Conservation (phyloP, 768 basidiomycete species). For the Suillus plorans region DNA sequence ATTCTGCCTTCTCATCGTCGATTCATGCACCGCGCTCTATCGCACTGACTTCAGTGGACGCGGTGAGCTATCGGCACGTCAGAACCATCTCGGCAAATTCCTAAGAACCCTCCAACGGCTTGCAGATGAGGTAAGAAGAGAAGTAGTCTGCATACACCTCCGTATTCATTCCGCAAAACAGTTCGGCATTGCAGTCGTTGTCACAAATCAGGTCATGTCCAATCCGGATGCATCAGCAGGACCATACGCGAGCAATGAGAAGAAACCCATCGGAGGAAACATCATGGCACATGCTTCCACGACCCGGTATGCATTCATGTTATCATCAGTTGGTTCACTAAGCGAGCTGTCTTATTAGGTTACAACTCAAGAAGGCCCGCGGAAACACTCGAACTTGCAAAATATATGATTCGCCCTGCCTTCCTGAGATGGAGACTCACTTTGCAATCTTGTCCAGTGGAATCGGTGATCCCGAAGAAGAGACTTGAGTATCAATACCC, state of each 20-base stretch:
- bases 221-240: conserved; percentile 92
- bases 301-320: conserved; percentile 61
- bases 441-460: conserved; percentile 92
- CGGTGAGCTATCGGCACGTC: conserved; percentile 92
- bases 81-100: conserved; percentile 96
- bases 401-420: conserved; percentile 96
- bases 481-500: conserved; percentile 40
- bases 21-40: conserved; percentile 94
- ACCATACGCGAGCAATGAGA: conserved; percentile 85
- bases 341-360: conserved; percentile 38
- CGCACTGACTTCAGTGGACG: conserved; percentile 95
- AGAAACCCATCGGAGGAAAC: conserved; percentile 99
- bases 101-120: conserved; percentile 88
- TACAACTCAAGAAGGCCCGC: conserved; percentile 90
- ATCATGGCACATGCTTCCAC: conserved; percentile 99
- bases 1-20: conserved; percentile 94
- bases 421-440: conserved; percentile 94
- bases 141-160: conserved; percentile 7
- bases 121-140: conserved; percentile 83
- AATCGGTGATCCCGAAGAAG: conserved; percentile 94
- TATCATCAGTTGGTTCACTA: not conserved
- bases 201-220: conserved; percentile 99
- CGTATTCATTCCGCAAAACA: conserved; percentile 32
- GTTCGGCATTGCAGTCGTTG: conserved; percentile 98
- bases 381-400: conserved; percentile 93